Evolutionary conservation across 495 filamentous ascomycete species (phyloP), one percentile per base, ranked within the genome.

Genomic region (Chaetomium cochliodes): DNA sequence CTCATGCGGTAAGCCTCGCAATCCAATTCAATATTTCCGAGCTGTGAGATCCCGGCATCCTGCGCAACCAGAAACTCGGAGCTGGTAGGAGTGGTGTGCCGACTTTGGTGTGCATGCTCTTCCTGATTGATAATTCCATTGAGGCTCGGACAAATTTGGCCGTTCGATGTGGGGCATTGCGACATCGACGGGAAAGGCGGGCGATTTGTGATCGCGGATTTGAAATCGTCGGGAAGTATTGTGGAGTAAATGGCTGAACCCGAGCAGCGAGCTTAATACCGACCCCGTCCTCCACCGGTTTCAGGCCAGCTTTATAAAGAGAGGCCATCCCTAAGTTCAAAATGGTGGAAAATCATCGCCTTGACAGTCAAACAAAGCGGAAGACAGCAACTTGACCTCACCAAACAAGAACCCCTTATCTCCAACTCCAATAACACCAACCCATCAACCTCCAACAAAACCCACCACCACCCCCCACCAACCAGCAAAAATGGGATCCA

Each of bases 81-180:
- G 8, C 33, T 37, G 28, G 6, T 2, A 30, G 8, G 33, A 9
- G 8, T 33, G 30, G 30, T 37, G 33, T 37, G 33, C 33, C 11
- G 5, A 12, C 33, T 12, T 37, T 37, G 33, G 33, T 37, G 5
- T 9, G 33, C 33, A 12, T 37, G 33, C 28, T 37, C 33, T 8
- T 37, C 33, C 8, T 7, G 33, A 37, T 37, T 37, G 33, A 37
- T 37, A 37, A 37, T 37, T 5, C 1, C 33, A 37, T 1, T 7
- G 33, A 11, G 33, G 33, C 33, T 3, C 41, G 46, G 46, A 6
- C 46, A 11, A 23, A 50, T 50, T 20, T 20, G 1, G 46, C 46
- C 46, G 20, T 11, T 50, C 46, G n/a, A 50, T 50, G 46, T 50
- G 46, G 46, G 20, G 46, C 46, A 50, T 50, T n/a, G n/a, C 46